phyloP scores from a whole-genome alignment of 768 basidiomycete genomes.

The Grammothele lineata region DNA sequence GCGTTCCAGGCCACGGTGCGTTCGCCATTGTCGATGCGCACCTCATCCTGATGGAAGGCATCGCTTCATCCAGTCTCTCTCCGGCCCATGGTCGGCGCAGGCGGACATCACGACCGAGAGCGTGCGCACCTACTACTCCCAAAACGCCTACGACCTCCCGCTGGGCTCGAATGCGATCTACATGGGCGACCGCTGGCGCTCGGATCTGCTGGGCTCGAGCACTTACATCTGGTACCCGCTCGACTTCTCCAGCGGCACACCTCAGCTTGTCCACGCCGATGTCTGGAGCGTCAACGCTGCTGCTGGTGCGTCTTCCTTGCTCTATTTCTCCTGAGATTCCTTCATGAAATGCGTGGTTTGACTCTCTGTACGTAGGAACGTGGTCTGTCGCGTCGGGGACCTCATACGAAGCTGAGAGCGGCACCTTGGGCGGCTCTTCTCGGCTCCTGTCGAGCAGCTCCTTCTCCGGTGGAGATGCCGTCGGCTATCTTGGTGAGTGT shows the following conservation, averaged over 20 bases:
- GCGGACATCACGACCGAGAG: slow-evolving; percentile 50
- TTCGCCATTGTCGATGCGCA: not conserved
- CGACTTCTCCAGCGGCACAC: slow-evolving; percentile 49
- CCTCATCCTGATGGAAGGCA: not conserved
- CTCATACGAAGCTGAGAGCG: slow-evolving; percentile 52
- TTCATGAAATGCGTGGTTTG: not conserved
- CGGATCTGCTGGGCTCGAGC: slow-evolving; percentile 49
- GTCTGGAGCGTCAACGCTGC: slow-evolving; percentile 51
- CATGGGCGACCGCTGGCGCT: slow-evolving; percentile 64
- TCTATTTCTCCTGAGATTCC: not conserved
- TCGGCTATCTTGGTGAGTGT: slow-evolving; percentile 55
- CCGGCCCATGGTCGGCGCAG: slow-evolving; percentile 53
- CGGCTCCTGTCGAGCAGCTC: slow-evolving; percentile 36
- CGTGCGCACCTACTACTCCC: slow-evolving; percentile 55
- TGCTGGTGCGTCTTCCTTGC: slow-evolving; percentile 29
- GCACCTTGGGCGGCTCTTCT: slow-evolving; percentile 44
- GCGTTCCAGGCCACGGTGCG: slow-evolving; percentile 49
- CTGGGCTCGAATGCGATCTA: slow-evolving; percentile 49
- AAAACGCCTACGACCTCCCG: slow-evolving; percentile 53
- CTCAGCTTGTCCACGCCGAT: slow-evolving; percentile 50
- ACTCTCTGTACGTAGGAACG: slow-evolving; percentile 30
- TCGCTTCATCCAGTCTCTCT: slow-evolving; percentile 35
- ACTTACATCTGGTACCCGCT: slow-evolving; percentile 61
- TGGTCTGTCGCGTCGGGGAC: slow-evolving; percentile 47
- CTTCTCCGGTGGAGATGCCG: slow-evolving; percentile 49